Percentiles rank a stretch among this genome's conserved stretches.
These are phyloP conservation scores for Lablab purpureus DNA, from an alignment of 306 rosid species.

Conservation along the genomic window DNA sequence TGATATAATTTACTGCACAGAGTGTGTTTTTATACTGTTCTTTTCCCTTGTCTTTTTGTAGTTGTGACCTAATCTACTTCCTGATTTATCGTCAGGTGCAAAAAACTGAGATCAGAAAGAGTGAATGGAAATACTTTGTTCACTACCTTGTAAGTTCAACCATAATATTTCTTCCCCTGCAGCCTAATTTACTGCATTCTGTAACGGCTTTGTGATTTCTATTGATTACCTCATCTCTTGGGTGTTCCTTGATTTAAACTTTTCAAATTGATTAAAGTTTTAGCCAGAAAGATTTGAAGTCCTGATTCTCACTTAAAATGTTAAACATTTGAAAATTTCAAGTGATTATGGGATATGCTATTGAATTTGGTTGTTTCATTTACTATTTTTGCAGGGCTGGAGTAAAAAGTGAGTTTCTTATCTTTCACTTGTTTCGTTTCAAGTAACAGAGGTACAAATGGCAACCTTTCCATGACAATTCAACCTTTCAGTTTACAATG, in stretches of 20 bases:
- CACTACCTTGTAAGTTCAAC: conserved; percentile 90
- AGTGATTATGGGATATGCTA: conserved; percentile 34
- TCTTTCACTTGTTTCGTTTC: conserved; percentile 44
- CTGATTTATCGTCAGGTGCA: conserved; percentile 73
- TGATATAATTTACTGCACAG: conserved; percentile 27
- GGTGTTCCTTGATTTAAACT: conserved; percentile 18
- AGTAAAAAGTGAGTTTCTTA: conserved; percentile 86
- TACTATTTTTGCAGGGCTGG: conserved; percentile 96
- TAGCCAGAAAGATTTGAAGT: conserved; percentile 18
- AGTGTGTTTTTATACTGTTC: neutral
- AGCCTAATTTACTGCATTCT: conserved; percentile 11
- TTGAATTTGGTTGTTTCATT: conserved; percentile 41
- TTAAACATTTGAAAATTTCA: conserved; percentile 30
- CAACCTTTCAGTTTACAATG: conserved; percentile 16
- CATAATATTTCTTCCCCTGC: conserved; percentile 8
- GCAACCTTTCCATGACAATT: neutral
- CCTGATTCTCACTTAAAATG: conserved; percentile 30
- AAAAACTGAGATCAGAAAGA: conserved; percentile 80
- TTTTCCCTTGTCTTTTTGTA: neutral
- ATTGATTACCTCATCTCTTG: neutral
- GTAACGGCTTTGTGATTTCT: conserved; percentile 1
- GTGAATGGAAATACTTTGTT: conserved; percentile 92
- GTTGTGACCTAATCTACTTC: conserved; percentile 30
- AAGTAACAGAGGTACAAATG: conserved; percentile 36
- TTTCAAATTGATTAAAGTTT: conserved; percentile 31